phyloP scores from a whole-genome alignment of 306 rosid species.

The Lathyrus aphaca region DNA sequence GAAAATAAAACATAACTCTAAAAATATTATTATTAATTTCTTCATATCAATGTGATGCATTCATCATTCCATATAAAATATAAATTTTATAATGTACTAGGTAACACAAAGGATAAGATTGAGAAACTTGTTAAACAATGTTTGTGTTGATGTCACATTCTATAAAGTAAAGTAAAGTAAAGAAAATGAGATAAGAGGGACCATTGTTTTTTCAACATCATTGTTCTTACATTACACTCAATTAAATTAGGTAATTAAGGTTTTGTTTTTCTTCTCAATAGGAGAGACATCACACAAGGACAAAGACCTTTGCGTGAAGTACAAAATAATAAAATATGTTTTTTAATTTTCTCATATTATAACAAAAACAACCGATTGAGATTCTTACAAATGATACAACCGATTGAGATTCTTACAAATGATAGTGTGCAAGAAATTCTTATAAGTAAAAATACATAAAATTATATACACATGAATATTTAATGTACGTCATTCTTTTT shows the following conservation, averaged over 20 bases:
- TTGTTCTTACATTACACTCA: slow-evolving; percentile 46
- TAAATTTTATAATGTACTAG: slow-evolving; percentile 16
- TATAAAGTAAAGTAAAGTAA: slow-evolving; percentile 13
- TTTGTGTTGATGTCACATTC: slow-evolving; percentile 23
- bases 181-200: slow-evolving; percentile 25
- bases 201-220: slow-evolving; percentile 43
- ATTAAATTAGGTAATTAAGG: slow-evolving; percentile 39
- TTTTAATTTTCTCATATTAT: slow-evolving; percentile 11
- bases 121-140: slow-evolving; percentile 28
- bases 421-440: not conserved
- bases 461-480: no score
- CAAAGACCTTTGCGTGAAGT: slow-evolving; percentile 50
- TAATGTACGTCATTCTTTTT: no score
- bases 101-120: slow-evolving; percentile 34
- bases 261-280: slow-evolving; percentile 39
- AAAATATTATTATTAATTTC: not conserved
- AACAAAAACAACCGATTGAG: not conserved
- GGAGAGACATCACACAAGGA: slow-evolving; percentile 41
- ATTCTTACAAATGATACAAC: not conserved
- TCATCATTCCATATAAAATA: slow-evolving; percentile 1
- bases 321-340: slow-evolving; percentile 40
- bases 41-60: slow-evolving; percentile 20
- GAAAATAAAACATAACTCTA: not conserved
- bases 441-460: not conserved
- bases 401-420: not conserved